A percentile compares a stretch with the other conserved stretches of the same genome.
phyloP scores from a whole-genome alignment of 2,329 filamentous ascomycete genomes.

The Ceratocystis cacaofunesta region DNA sequence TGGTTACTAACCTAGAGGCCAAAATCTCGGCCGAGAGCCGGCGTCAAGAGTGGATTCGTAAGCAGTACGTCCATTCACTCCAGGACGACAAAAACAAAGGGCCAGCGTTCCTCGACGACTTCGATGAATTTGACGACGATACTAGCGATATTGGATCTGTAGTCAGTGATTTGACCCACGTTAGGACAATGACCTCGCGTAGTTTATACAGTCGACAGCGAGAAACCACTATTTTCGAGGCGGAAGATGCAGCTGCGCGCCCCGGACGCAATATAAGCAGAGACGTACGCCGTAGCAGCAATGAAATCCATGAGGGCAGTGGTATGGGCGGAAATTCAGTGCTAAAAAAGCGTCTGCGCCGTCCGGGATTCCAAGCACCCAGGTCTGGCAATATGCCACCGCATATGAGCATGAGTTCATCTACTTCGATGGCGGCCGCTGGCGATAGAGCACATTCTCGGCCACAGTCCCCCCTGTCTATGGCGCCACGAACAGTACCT shows the following conservation, averaged over 20 bases:
- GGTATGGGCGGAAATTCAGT: conserved; percentile 21
- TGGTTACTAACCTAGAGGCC: conserved; percentile 12
- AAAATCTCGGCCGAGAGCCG: conserved; percentile 14
- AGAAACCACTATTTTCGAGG: conserved; percentile 15
- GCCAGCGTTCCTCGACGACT: conserved; percentile 5
- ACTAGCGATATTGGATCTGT: conserved; percentile 16
- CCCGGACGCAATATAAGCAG: conserved; percentile 9
- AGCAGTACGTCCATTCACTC: conserved; percentile 16
- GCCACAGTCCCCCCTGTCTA: conserved; percentile 12
- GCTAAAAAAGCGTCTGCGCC: conserved; percentile 24
- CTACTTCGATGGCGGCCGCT: background rate
- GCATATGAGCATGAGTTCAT: conserved; percentile 24
- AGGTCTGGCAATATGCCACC: conserved; percentile 23
- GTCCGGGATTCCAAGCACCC: conserved; percentile 22
- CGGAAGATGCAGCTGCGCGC: conserved; percentile 14
- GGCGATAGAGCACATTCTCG: background rate
- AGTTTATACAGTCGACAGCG: conserved; percentile 15
- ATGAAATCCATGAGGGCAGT: conserved; percentile 24
- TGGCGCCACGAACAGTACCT: conserved; percentile 3
- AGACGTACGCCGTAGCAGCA: conserved; percentile 17
- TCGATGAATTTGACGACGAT: conserved; percentile 16
- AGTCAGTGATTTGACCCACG: conserved; percentile 16
- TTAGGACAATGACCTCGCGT: conserved; percentile 16
- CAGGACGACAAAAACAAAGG: conserved; percentile 12
- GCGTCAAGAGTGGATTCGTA: conserved; percentile 16